Conservation (phyloP, 2,329 filamentous ascomycete species). For the Cordyceps javanica region DNA sequence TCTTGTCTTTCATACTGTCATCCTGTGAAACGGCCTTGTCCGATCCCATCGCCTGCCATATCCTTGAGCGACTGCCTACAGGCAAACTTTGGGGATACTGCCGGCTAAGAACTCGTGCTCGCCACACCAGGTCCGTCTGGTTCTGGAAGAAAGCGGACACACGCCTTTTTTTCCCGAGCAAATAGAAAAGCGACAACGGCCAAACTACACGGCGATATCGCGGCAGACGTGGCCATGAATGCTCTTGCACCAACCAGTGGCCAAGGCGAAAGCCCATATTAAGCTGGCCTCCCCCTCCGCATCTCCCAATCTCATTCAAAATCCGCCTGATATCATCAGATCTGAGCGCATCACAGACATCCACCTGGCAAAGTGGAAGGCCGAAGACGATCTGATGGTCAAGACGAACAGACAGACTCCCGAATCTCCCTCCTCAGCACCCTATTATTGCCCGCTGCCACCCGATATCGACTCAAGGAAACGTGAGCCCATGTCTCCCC, state of each 20-base stretch:
- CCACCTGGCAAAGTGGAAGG: background rate
- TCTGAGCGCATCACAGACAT: background rate
- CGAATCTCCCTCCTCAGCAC: background rate
- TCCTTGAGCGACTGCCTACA: conserved; percentile 1
- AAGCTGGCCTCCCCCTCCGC: background rate
- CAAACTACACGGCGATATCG: background rate
- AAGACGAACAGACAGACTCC: background rate
- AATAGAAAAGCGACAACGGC: background rate
- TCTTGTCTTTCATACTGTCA: conserved; percentile 6
- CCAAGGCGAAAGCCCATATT: background rate
- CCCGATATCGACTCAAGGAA: background rate
- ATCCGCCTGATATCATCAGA: background rate
- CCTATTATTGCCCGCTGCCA: background rate
- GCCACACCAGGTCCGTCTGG: conserved; percentile 1
- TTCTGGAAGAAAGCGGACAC: background rate
- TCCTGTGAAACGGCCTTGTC: conserved; percentile 5
- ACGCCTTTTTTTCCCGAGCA: background rate
- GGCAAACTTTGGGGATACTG: conserved; percentile 1
- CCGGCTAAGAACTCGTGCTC: background rate
- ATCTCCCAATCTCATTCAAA: background rate
- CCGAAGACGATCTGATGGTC: background rate
- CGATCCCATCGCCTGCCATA: conserved; percentile 3
- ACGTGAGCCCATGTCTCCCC: conserved; percentile 9
- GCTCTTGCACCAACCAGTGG: background rate
- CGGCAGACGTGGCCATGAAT: conserved; percentile 1